Evolutionary conservation across 2,329 filamentous ascomycete genomes (phyloP), one percentile per base, ranked within the genome.

Genomic region (Alternaria panax): DNA sequence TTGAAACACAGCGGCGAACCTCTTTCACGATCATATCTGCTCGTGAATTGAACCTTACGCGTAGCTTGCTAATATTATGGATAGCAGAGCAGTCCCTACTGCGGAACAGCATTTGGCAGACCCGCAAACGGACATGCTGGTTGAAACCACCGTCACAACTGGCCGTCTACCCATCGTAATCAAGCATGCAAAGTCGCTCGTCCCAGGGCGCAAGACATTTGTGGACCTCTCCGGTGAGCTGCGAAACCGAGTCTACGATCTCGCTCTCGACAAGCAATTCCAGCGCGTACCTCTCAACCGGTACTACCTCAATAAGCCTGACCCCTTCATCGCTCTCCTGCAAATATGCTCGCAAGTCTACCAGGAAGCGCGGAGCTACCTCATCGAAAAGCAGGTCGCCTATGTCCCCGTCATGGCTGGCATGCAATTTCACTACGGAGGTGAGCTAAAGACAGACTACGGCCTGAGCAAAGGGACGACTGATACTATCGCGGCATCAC

Each of bases 211-310:
- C 12, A 25, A 20, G 22, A 60, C 57, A 20, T 20, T 60, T 41
- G 32, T 60, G 7, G 14, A 18, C n/a, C 45, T 60, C 11, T 47
- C 57, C 20, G 57, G 30, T 32, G 57, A 60, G 25, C 18, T 56
- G n/a, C 38, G 46, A 28, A 59, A 59, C n/a, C 11, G 18, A 22
- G 41, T 56, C 28, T 56, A 51, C 38, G 22, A 22, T n/a, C 32
- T 55, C 18, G 40, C 51, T 4, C 34, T 59, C 28, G 32, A 28
- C 7, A 45, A 25, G 16, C 14, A 40, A n/a, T 52, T 40, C 40
- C 52, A 47, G 14, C 47, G 52, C n/a, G 40, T 56, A 7, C 45
- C 57, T 7, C 20, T 51, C 2, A 46, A 56, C 20, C 32, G 40
- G 2, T 28, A 28, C 18, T 42, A 60, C 52, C 30, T 22, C 36